Base-by-base conservation (phyloP, 768 basidiomycete species). In the Galerina marginata region DNA sequence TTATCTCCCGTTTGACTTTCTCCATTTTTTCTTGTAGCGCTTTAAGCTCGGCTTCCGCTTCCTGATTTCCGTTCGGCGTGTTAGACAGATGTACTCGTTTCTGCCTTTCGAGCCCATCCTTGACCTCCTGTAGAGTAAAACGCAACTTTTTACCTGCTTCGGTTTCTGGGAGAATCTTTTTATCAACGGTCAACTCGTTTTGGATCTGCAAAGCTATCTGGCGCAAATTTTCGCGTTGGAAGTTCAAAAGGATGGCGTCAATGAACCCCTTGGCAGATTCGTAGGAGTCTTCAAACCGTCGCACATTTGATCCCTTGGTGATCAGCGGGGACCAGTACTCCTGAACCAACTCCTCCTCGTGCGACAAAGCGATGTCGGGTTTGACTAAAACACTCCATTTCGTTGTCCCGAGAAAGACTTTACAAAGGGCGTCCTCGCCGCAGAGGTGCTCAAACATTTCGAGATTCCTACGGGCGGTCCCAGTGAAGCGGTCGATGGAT, bases 401-500 rank as follows among this genome's bases (percentile, higher is more conserved):
- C 51, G 76, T 84, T 47, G 83, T 85, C 40, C 73, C 75, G 56
- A 85, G 75, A 54, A 82, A 73, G 54, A 84, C 78, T 61, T 80
- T 79, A 44, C 72, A 69, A 56, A 82, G 72, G 2, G 74, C 73
- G 52, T 67, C 72, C 29, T 78, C 75, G 20, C 83, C 83, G 64
- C 84, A 85, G 11, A 84, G 72, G 48, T 81, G 75, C 54, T 72
- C 71, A 68, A 84, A 85, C 69, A 84, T 77, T 14, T 70, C 71
- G 42, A 82, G 72, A 62, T 83, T 84, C 63, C 74, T 74, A 39
- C 71, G 71, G 16, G 80, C 75, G 9, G 77, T 76, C 44, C 77
- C 78, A 43, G 73, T 75, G 72, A 81, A 74, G 39, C 75, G 67
- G 63, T 69, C 68, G 48, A 80, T 77, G 11, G 72, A 66, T 65